Evolutionary conservation across 352 stramenopile species (phyloP), one percentile per base, ranked within the genome.

Genomic region (Pythium apleroticum): DNA sequence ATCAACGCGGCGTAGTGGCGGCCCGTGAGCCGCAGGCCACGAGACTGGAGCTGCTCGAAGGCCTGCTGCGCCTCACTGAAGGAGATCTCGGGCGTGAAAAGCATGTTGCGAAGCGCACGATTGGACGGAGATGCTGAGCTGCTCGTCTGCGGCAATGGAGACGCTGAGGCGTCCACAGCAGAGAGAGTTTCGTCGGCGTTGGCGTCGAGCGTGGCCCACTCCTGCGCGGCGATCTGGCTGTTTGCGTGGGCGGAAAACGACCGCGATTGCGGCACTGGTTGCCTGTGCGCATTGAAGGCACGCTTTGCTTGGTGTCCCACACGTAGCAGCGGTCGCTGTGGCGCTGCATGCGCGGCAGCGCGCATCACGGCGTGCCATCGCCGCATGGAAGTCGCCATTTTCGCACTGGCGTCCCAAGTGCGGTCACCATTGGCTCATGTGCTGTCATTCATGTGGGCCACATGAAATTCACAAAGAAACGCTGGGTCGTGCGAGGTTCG

Each of bases 1-100:
- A 89, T 54, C n/a, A 91, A 68, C 57, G 76, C 77, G 20, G 86
- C 61, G 65, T 84, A 89, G 37, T 78, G 50, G 61, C 65, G 62
- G 60, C 85, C 75, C 0, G 57, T 30, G n/a, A 88, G 57, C 45
- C 53, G 71, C 8, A 68, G 2, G 6, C 53, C 37, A 15, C 66
- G 68, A 0, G 37, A 48, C 10, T 61, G 60, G 7, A 77, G 66
- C 37, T 66, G 57, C 33, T 57, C 24, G 56, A 88, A 86, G 19
- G 76, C 68, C 10, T 68, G 45, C 4, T 88, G 53, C 15, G 79
- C 72, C 22, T 46, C 52, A 0, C 57, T 30, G 33, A 83, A 81
- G 22, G 72, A 63, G 17, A 66, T 62, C 3, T 25, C 35, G 5
- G 48, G 7, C 17, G 64, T 22, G 20, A 46, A 31, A 1, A 84